Conservation (phyloP, 345 rosid genomes). For the Heritiera littoralis region DNA sequence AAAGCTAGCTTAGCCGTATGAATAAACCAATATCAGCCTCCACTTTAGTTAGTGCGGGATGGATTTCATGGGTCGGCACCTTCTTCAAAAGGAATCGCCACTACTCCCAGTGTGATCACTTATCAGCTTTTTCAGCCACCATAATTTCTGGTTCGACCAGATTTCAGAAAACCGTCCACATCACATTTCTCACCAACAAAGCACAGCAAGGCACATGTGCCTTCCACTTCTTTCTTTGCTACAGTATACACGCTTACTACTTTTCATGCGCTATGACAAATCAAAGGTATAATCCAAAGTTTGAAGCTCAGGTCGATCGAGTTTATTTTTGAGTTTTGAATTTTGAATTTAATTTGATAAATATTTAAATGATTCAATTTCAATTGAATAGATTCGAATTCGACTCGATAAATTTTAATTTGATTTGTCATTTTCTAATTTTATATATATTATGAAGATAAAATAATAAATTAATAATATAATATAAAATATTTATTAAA, state of each 20-base stretch:
- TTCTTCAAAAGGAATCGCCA: conserved; percentile 12
- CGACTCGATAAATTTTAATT: too few species aligned
- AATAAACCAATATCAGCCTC: conserved; percentile 1
- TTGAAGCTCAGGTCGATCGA: too few species aligned
- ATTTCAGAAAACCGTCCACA: neutral
- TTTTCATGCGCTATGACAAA: neutral
- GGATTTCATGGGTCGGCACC: conserved; percentile 29
- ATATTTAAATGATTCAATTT: too few species aligned
- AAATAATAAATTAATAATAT: too few species aligned
- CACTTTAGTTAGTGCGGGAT: conserved; percentile 28
- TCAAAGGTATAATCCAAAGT: too few species aligned
- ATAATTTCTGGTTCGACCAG: neutral
- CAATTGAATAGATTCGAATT: too few species aligned
- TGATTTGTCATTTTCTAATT: too few species aligned
- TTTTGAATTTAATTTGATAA: too few species aligned
- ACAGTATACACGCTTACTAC: conserved; percentile 18
- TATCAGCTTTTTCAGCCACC: conserved; percentile 24
- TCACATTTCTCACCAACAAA: conserved; percentile 11
- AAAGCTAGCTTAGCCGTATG: neutral
- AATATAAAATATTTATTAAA: too few species aligned
- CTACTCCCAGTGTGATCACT: neutral
- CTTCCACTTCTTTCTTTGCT: conserved; percentile 25
- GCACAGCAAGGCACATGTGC: conserved; percentile 21
- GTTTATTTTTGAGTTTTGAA: too few species aligned
- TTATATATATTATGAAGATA: too few species aligned